Conservation (phyloP, 345 rosid genomes). For the Lepidium aucheri region DNA sequence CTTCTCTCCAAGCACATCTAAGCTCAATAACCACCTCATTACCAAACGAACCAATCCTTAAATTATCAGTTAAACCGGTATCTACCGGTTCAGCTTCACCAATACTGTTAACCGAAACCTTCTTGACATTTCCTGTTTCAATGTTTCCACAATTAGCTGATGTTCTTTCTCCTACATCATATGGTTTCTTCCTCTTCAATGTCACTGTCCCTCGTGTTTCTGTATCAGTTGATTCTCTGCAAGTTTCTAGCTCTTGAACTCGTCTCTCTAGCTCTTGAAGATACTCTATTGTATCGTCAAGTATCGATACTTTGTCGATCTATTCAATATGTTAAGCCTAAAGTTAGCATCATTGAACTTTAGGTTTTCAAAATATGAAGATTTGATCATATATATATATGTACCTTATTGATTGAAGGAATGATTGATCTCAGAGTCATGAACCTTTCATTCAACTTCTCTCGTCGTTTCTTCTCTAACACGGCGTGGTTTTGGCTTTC, state of each 20-base stretch:
- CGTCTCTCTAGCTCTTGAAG: slow-evolving; percentile 58
- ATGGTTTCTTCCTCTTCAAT: slow-evolving; percentile 31
- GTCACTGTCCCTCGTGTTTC: slow-evolving; percentile 32
- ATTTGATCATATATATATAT: not conserved
- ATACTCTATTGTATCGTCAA: slow-evolving; percentile 51
- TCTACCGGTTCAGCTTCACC: slow-evolving; percentile 35
- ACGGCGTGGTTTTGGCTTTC: slow-evolving; percentile 31
- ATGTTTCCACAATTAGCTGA: slow-evolving; percentile 49
- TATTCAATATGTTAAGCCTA: slow-evolving; percentile 16
- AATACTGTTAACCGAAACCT: not conserved
- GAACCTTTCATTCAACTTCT: slow-evolving; percentile 51
- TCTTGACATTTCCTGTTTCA: slow-evolving; percentile 8
- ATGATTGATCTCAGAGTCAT: slow-evolving; percentile 48
- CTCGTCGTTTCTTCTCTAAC: slow-evolving; percentile 44
- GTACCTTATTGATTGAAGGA: slow-evolving; percentile 68
- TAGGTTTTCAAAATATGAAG: not conserved
- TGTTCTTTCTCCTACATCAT: slow-evolving; percentile 47
- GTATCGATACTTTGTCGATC: slow-evolving; percentile 57
- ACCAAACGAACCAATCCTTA: slow-evolving; percentile 37
- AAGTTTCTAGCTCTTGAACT: slow-evolving; percentile 70
- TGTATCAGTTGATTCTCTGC: slow-evolving; percentile 42
- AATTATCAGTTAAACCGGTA: slow-evolving; percentile 27
- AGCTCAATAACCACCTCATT: slow-evolving; percentile 58
- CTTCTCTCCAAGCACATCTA: slow-evolving; percentile 70
- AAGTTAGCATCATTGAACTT: not conserved